These are phyloP conservation scores for Candida tibetensis DNA, from an alignment of 805 yeast species.

Conservation along the genomic window DNA sequence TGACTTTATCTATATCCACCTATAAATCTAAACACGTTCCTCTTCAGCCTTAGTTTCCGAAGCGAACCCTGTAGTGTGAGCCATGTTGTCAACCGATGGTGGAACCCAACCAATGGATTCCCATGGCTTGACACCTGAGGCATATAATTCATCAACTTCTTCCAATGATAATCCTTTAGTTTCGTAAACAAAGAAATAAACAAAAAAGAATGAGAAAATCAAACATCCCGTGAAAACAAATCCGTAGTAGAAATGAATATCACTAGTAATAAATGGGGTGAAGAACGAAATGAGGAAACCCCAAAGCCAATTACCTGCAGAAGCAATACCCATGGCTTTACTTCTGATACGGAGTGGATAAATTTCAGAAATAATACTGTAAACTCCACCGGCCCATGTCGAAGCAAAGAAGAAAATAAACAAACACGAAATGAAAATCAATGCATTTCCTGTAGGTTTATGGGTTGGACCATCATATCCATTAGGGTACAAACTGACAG, in stretches of 20 bases:
- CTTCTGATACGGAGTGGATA: conserved; percentile 66
- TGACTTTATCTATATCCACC: no score
- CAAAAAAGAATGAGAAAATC: conserved; percentile 61
- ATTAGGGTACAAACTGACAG: conserved; percentile 41
- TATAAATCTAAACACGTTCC: conserved; percentile 27
- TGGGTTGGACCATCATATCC: conserved; percentile 38
- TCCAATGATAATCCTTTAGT: conserved; percentile 80
- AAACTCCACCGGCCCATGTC: conserved; percentile 75
- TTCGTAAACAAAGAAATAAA: conserved; percentile 69
- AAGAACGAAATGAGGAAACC: conserved; percentile 46
- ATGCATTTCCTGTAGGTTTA: conserved; percentile 55
- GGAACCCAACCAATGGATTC: conserved; percentile 51
- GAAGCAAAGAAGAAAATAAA: conserved; percentile 67
- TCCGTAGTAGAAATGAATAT: conserved; percentile 65
- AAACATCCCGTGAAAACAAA: conserved; percentile 63
- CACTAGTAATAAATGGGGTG: conserved; percentile 60
- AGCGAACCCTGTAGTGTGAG: conserved; percentile 38
- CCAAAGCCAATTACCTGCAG: conserved; percentile 30
- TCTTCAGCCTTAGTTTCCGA: conserved; percentile 30
- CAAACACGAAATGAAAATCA: conserved; percentile 65
- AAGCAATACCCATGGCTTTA: conserved; percentile 31
- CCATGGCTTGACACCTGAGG: conserved; percentile 36
- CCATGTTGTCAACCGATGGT: conserved; percentile 34
- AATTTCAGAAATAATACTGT: conserved; percentile 63
- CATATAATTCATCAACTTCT: conserved; percentile 72